A percentile compares a stretch with the other conserved stretches of the same genome.
These are phyloP conservation scores for Cercospora sp. DNA, from an alignment of 2,329 filamentous ascomycete genomes.

Conservation along the genomic window DNA sequence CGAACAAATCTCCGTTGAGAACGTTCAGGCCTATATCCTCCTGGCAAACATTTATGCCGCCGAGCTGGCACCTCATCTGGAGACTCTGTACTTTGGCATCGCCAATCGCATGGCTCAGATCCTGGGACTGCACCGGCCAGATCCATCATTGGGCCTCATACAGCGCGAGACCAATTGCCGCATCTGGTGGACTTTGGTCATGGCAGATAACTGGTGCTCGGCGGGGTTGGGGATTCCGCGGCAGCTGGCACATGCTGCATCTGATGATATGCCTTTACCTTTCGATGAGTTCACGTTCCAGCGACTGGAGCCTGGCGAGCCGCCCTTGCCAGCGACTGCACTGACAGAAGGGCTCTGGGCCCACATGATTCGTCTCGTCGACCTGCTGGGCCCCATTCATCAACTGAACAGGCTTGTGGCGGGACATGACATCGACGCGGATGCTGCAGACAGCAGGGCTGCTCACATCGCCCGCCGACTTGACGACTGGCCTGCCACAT, in stretches of 20 bases:
- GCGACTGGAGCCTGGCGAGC: neutral
- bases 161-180: neutral
- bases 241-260: neutral
- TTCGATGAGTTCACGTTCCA: neutral
- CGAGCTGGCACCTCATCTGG: neutral
- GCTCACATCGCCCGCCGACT: neutral
- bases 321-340: neutral
- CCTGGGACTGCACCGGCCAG: neutral
- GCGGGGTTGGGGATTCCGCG: neutral
- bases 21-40: neutral
- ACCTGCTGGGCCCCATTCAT: neutral
- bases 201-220: neutral
- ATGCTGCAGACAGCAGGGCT: neutral
- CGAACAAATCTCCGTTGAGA: neutral
- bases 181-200: neutral
- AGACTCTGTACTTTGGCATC: neutral
- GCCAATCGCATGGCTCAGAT: neutral
- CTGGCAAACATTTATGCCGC: neutral
- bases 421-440: neutral
- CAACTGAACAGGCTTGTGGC: neutral
- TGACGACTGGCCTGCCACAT: neutral
- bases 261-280: neutral
- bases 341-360: neutral
- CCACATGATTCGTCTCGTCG: neutral
- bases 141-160: neutral